Evolutionary conservation across 176 grass and related monocot genomes (phyloP).

Genomic region (Poa pratensis): DNA sequence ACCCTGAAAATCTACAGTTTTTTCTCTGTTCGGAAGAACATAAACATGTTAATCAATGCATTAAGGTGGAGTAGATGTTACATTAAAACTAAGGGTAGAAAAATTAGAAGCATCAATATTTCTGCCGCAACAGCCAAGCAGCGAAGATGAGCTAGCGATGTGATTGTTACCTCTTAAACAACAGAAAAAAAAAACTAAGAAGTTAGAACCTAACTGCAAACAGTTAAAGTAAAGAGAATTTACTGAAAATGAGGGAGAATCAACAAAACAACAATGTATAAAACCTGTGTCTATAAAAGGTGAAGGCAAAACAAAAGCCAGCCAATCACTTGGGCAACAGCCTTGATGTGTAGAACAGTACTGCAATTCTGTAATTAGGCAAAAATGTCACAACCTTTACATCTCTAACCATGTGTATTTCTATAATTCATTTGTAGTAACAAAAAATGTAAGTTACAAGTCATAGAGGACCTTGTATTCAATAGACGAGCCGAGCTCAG

Average conservation of each 20-base stretch:
- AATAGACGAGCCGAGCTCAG: conserved; percentile 50
- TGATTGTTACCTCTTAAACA: background rate
- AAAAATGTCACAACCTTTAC: conserved; percentile 43
- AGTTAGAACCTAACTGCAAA: conserved; percentile 15
- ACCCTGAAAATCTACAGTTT: background rate
- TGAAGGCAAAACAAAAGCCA: conserved; percentile 47
- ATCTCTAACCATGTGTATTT: conserved; percentile 34
- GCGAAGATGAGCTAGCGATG: background rate
- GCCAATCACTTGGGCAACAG: conserved; percentile 51
- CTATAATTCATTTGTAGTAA: conserved; percentile 10
- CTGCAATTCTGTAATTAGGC: conserved; percentile 52
- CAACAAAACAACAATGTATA: background rate
- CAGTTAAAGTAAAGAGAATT: background rate
- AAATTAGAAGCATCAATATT: background rate
- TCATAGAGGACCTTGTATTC: conserved; percentile 69
- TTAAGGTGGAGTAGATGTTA: background rate
- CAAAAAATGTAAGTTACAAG: conserved; percentile 48
- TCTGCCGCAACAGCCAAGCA: background rate
- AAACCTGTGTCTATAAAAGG: conserved; percentile 31
- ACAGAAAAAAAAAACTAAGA: background rate
- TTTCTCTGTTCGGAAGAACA: background rate
- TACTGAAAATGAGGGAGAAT: background rate
- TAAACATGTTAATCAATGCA: background rate
- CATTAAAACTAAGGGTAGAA: background rate
- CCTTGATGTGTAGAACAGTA: conserved; percentile 44